phyloP scores from a whole-genome alignment of 164 flowering plant species.

The Annona cherimola region DNA sequence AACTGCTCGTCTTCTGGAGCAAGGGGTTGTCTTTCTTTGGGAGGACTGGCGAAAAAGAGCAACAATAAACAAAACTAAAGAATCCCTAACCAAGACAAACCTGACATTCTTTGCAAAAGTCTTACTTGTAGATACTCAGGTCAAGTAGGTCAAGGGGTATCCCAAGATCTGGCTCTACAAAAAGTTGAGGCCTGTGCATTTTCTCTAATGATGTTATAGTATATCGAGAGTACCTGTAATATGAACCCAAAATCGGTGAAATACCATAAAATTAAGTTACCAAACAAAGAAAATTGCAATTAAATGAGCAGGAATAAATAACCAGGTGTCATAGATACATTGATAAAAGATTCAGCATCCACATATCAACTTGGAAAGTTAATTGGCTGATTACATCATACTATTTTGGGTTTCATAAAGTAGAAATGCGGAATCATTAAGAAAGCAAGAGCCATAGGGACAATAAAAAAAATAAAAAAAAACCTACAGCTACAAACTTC shows the following conservation, averaged over 20 bases:
- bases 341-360: background rate
- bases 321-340: background rate
- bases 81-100: constrained; percentile 2
- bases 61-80: background rate
- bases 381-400: no score
- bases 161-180: constrained; percentile 93
- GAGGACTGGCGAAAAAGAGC: constrained; percentile 47
- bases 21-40: constrained; percentile 46
- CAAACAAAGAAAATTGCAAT: background rate
- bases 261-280: background rate
- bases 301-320: background rate
- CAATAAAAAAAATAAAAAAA: background rate
- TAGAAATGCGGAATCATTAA: background rate
- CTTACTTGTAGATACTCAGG: constrained; percentile 94
- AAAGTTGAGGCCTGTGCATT: constrained; percentile 81
- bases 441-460: background rate
- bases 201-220: constrained; percentile 89
- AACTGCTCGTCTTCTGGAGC: constrained; percentile 91
- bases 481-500: background rate
- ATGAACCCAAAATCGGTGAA: background rate
- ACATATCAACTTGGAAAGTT: background rate
- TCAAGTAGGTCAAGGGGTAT: constrained; percentile 96
- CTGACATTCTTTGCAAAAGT: constrained; percentile 5
- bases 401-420: background rate
- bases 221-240: constrained; percentile 69